A percentile compares a stretch with the other conserved stretches of the same genome.
Evolutionary conservation across 441 rosid genomes (phyloP).

Genomic region (Hura crepitans): DNA sequence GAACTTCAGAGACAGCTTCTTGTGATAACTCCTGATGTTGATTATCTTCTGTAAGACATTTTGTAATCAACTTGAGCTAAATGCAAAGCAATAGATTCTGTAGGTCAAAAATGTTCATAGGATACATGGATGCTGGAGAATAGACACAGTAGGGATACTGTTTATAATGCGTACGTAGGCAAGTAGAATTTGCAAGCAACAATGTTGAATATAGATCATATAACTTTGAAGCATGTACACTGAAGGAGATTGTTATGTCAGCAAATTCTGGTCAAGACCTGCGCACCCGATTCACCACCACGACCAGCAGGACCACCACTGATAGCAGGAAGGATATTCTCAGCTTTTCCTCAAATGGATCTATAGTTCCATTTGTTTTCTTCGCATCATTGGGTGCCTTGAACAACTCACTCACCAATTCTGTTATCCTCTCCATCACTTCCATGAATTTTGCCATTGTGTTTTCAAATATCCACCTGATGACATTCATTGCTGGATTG

Average conservation of each 20-base stretch:
- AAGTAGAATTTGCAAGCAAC: background rate
- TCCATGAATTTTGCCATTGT: slow-evolving; percentile 49
- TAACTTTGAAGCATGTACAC: background rate
- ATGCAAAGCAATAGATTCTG: slow-evolving; percentile 3
- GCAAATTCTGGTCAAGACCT: slow-evolving; percentile 50
- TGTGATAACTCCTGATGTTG: slow-evolving; percentile 52
- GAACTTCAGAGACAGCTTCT: slow-evolving; percentile 36
- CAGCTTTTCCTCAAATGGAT: slow-evolving; percentile 58
- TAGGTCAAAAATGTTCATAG: slow-evolving; percentile 9
- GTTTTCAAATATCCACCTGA: slow-evolving; percentile 56
- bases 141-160: background rate
- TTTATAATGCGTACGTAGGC: slow-evolving; percentile 2
- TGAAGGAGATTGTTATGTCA: slow-evolving; percentile 42
- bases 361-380: slow-evolving; percentile 29
- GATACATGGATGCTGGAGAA: background rate
- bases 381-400: slow-evolving; percentile 27
- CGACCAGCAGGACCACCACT: slow-evolving; percentile 61
- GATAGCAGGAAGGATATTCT: slow-evolving; percentile 64
- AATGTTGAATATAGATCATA: background rate
- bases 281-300: slow-evolving; percentile 54
- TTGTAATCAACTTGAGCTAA: slow-evolving; percentile 29
- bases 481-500: slow-evolving; percentile 34
- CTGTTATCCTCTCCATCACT: slow-evolving; percentile 49
- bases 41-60: slow-evolving; percentile 40
- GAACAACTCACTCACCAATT: slow-evolving; percentile 52